phyloP scores from a whole-genome alignment of 192 early-diverging fungal genomes.

The Geranomyces variabilis region DNA sequence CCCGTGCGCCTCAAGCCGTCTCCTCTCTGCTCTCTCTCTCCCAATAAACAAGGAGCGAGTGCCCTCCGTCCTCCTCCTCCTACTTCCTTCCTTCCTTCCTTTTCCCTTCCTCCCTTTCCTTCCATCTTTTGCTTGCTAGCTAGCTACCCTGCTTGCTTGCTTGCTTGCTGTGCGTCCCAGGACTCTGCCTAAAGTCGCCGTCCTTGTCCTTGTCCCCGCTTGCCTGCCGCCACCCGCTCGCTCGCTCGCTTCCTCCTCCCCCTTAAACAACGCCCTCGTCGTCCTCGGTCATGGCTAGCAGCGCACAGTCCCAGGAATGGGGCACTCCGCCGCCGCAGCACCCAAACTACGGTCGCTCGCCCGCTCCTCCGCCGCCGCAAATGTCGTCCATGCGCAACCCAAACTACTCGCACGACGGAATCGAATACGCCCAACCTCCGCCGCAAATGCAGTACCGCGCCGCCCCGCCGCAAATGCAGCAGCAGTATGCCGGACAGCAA shows the following conservation, averaged over 20 bases:
- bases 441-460: constrained; percentile 12
- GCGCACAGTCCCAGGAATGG: constrained; percentile 4
- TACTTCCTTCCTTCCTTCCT: neutral
- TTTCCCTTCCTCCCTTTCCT: neutral
- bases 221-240: too few species aligned
- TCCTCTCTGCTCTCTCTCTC: neutral
- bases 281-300: neutral
- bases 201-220: too few species aligned
- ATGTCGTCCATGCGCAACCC: constrained; percentile 6
- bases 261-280: too few species aligned
- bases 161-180: too few species aligned
- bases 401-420: neutral
- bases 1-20: too few species aligned
- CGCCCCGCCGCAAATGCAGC: constrained; percentile 6
- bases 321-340: constrained; percentile 28
- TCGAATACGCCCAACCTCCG: constrained; percentile 11
- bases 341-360: constrained; percentile 2
- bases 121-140: too few species aligned
- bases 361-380: too few species aligned
- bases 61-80: neutral
- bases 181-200: too few species aligned
- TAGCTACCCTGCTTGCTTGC: too few species aligned
- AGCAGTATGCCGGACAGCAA: neutral
- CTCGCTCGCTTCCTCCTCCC: too few species aligned
- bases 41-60: neutral